Evolutionary conservation across 331 rosid species (phyloP).

Genomic region (Spiraea crenata): DNA sequence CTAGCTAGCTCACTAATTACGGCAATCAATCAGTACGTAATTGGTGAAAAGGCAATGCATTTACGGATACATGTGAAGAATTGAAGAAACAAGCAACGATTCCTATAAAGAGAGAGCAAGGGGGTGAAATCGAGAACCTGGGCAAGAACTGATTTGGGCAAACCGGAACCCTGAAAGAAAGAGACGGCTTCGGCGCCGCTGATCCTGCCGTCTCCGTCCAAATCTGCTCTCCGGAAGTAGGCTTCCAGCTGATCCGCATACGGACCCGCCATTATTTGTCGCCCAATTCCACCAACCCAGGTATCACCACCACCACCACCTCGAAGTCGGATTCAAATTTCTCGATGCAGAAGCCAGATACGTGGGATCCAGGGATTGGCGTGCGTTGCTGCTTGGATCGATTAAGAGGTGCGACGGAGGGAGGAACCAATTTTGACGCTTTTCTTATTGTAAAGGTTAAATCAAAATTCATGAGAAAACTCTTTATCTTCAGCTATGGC

Average conservation of each 20-base stretch:
- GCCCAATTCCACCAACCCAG: constrained; percentile 18
- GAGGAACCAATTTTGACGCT: no score
- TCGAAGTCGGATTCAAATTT: no score
- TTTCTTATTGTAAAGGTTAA: no score
- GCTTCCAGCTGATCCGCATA: constrained; percentile 74
- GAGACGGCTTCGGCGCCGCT: constrained; percentile 82
- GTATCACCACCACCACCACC: constrained; percentile 26
- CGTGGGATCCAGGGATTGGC: not conserved
- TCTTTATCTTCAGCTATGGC: no score
- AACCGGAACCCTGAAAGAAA: constrained; percentile 76
- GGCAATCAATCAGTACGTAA: no score
- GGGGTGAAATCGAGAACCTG: constrained; percentile 42
- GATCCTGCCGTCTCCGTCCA: constrained; percentile 90
- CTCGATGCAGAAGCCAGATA: no score
- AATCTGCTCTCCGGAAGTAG: constrained; percentile 76
- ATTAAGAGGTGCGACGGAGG: no score
- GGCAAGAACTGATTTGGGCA: constrained; percentile 75
- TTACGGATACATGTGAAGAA: not conserved
- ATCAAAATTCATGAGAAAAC: no score
- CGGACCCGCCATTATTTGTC: constrained; percentile 45
- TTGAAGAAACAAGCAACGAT: not conserved
- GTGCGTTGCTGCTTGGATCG: no score
- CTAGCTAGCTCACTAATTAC: no score
- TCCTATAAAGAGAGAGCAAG: not conserved
- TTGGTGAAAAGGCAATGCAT: no score